A percentile compares a stretch with the other conserved stretches of the same genome.
Conservation (phyloP, 495 filamentous ascomycete species). For the Lineolata rhizophorae region DNA sequence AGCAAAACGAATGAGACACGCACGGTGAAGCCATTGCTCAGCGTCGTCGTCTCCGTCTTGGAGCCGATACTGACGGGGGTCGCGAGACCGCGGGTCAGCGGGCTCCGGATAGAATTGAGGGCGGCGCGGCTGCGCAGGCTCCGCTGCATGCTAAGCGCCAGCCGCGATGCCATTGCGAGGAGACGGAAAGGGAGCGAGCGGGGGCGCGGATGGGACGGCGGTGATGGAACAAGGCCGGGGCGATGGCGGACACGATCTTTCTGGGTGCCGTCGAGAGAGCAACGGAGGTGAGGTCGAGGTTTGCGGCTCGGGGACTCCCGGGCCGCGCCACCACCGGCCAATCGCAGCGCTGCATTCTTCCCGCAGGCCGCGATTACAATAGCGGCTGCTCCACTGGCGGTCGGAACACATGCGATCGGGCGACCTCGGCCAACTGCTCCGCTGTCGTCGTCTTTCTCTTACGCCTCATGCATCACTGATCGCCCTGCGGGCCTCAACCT, state of each 20-base stretch:
- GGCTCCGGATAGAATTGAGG: constrained; percentile 45
- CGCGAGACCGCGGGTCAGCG: constrained; percentile 63
- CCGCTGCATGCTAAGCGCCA: constrained; percentile 73
- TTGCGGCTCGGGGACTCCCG: background rate
- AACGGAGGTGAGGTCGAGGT: background rate
- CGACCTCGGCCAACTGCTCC: too few relatives aligned
- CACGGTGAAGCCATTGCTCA: constrained; percentile 93
- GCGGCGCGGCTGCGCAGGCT: constrained; percentile 65
- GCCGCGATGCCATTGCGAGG: constrained; percentile 72
- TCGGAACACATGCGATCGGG: too few relatives aligned
- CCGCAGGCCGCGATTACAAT: too few relatives aligned
- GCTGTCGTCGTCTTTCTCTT: constrained; percentile 3
- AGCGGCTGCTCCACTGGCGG: too few relatives aligned
- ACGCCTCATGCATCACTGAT: constrained; percentile 1
- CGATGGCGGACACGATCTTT: constrained; percentile 2
- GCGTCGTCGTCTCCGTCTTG: constrained; percentile 83
- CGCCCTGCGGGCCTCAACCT: background rate
- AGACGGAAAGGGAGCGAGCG: constrained; percentile 4
- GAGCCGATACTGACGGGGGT: constrained; percentile 51
- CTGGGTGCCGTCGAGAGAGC: background rate
- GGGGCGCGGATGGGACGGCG: background rate
- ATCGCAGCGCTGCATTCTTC: background rate
- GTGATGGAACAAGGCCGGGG: too few relatives aligned
- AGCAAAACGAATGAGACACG: too few relatives aligned
- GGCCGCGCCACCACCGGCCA: background rate